Evolutionary conservation across 768 basidiomycete genomes (phyloP), one percentile per base, ranked within the genome.

Genomic region (Lactarius indigo): DNA sequence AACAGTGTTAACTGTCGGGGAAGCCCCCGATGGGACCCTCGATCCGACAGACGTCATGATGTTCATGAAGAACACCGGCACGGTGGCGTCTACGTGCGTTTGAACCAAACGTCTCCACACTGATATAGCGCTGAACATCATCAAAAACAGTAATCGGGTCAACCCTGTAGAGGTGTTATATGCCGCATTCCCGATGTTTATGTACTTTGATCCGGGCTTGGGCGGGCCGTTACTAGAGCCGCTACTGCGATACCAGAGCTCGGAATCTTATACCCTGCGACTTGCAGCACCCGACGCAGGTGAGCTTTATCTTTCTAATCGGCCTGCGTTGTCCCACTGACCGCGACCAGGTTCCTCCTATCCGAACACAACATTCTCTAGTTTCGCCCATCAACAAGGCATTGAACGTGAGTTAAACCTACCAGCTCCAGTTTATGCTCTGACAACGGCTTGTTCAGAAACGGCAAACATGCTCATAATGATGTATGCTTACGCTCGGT

Each of bases 401-500:
- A 37, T 68, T 18, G 69, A 69, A 33, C 42, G 69, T 68, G 61
- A 57, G 69, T 20, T 18, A 17, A 35, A 52, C 23, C 9, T 28
- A 9, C 6, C 6, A n/a, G 6, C 12, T 37, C 57, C 2, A 12
- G 8, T 47, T 42, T 56, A 13, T 30, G 20, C 47, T 57, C 37
- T 44, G 52, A 59, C 33, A 15, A 23, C 10, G 15, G 33, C 35
- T 10, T 12, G 18, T 47, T 33, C 18, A 70, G 69, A 64, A 68
- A 58, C 69, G 13, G 63, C 66, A 17, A 68, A 68, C 42, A 70
- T 70, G 66, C 39, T 70, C 44, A 64, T 70, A 35, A 70, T 70
- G 69, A 63, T 54, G 10, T 70, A 62, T 56, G 69, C 63, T 23
- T 39, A 64, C 26, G 44, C 54, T 23, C 59, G 39, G 23, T 15